Evolutionary conservation across 495 filamentous ascomycete genomes (phyloP), one percentile per base, ranked within the genome.

Genomic region (Daldinia vernicosa): DNA sequence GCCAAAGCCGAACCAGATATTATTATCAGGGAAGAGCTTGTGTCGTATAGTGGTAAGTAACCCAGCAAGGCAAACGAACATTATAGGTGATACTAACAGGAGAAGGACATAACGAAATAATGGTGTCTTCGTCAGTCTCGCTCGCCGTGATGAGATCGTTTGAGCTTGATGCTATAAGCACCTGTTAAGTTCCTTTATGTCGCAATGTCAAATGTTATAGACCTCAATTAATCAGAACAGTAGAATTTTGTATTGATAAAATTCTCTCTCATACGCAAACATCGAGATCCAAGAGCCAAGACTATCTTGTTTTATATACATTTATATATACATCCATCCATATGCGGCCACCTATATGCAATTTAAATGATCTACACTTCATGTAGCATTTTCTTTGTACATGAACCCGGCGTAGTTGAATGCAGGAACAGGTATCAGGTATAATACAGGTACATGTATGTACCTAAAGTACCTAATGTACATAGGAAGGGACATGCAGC

Each of bases 61-160:
- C 26, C 59, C 35, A 30, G 17, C 9, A 35, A 50, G 7, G 26
- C 14, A 43, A 50, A 27, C 22, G 17, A 60, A 1, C 59, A 56
- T 15, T 19, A 52, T 12, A 62, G 19, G 37, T 30, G 15, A 64
- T 65, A 57, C 70, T 77, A 35, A 78, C 45, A 33, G 7, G 2
- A 59, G 17, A 61, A 89, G 88, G 84, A n/a, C 89, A 91, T 64
- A 90, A 89, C 69, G 70, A 83, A 14, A 71, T 90, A 28, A 77
- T 87, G 74, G 83, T 81, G 22, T 87, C 82, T 45, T 75, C 83
- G 3, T 81, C 84, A 11, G 86, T 92, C 11, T 76, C 85, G 9
- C 74, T 91, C 11, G 90, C 91, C 2, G 85, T 90, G 14, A 80
- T 91, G 75, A 83, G 89, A 60, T 85, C 89, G 0, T 93, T 93